These are phyloP conservation scores for Phragmites australis DNA, from an alignment of 176 grass and related monocot species.

Conservation along the genomic window DNA sequence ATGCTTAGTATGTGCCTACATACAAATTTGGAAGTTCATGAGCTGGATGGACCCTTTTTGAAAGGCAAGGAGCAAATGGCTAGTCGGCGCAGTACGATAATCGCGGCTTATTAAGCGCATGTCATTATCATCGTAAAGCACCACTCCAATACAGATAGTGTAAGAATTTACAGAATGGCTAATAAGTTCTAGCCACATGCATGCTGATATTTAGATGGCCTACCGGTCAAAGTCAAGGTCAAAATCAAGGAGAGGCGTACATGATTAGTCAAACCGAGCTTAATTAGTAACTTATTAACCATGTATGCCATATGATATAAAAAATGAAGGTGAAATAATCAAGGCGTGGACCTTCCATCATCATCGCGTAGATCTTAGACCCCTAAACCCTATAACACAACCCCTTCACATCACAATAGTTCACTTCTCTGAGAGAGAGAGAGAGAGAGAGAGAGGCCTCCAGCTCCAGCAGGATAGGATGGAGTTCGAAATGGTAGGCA, in stretches of 20 bases:
- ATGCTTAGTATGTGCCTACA: background rate
- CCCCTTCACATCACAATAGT: too few species aligned
- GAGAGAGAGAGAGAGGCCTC: too few species aligned
- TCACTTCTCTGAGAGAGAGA: too few species aligned
- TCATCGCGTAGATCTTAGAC: background rate
- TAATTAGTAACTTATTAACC: too few species aligned
- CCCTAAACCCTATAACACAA: conserved; percentile 26
- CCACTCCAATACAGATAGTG: background rate
- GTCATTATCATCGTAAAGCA: background rate
- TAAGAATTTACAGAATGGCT: background rate
- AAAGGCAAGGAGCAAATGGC: too few species aligned
- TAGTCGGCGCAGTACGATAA: too few species aligned
- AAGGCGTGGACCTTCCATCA: background rate
- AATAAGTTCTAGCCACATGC: too few species aligned
- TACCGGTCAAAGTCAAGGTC: background rate
- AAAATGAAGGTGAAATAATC: background rate
- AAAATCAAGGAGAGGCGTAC: background rate
- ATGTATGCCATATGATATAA: background rate
- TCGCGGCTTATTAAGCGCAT: too few species aligned
- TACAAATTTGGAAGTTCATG: too few species aligned
- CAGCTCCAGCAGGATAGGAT: too few species aligned
- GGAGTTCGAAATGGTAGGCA: too few species aligned
- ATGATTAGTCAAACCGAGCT: background rate
- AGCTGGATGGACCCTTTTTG: too few species aligned
- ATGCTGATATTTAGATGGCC: background rate